A percentile compares a stretch with the other conserved stretches of the same genome.
Conservation (phyloP, 352 stramenopile species). For the Phytophthora tubulina region DNA sequence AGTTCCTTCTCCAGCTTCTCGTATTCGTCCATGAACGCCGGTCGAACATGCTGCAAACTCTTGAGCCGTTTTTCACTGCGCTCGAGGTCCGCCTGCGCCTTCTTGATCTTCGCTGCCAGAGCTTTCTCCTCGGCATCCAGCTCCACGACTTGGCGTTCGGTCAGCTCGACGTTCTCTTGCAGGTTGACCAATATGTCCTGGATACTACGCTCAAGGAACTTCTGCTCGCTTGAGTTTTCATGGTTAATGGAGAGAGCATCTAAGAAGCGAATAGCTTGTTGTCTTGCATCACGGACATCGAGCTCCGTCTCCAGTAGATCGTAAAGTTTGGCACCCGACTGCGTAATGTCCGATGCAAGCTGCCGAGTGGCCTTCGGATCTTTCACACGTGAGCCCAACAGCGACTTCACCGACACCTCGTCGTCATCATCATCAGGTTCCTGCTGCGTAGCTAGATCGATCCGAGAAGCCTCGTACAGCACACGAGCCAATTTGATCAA, state of each 20-base stretch:
- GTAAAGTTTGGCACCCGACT: constrained; percentile 92
- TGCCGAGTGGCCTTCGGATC: constrained; percentile 92
- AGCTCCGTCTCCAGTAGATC: constrained; percentile 94
- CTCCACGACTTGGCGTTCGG: constrained; percentile 91
- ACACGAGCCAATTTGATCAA: constrained; percentile 95
- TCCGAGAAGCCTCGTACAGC: constrained; percentile 91
- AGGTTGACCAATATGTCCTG: constrained; percentile 76
- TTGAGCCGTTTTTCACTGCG: constrained; percentile 95
- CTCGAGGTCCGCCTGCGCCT: constrained; percentile 95
- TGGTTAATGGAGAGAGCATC: constrained; percentile 90
- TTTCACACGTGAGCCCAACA: constrained; percentile 82
- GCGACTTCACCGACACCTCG: constrained; percentile 71
- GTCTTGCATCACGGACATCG: constrained; percentile 82
- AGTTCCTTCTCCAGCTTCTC: constrained; percentile 98
- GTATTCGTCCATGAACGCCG: constrained; percentile 98
- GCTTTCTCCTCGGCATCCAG: constrained; percentile 94
- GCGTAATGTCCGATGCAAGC: constrained; percentile 95
- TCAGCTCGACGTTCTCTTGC: constrained; percentile 89
- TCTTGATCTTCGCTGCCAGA: constrained; percentile 94
- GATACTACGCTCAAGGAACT: constrained; percentile 89
- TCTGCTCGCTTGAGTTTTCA: constrained; percentile 87
- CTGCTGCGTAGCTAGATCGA: constrained; percentile 62
- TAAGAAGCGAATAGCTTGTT: constrained; percentile 93
- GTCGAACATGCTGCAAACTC: constrained; percentile 92
- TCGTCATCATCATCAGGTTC: constrained; percentile 79